Conservation (phyloP, 1,139 yeast genomes). For the Kurtzmaniella natalensis region DNA sequence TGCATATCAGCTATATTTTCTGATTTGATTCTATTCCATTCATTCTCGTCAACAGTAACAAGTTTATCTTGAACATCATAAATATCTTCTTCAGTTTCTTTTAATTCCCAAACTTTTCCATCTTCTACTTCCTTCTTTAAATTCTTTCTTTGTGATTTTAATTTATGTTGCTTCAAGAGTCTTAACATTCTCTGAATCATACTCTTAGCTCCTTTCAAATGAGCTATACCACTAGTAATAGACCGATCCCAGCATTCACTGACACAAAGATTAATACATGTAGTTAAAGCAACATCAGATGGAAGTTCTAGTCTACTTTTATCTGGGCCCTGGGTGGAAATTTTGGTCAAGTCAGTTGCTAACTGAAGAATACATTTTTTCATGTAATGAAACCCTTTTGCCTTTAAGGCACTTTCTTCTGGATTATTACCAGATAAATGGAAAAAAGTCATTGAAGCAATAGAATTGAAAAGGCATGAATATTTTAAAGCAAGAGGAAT, state of each 20-base stretch:
- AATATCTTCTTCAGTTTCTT: conserved; percentile 8
- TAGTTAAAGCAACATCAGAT: conserved; percentile 62
- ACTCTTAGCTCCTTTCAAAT: conserved; percentile 60
- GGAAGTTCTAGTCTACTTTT: conserved; percentile 34
- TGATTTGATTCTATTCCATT: conserved; percentile 29
- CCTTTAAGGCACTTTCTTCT: conserved; percentile 37
- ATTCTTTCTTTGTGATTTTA: conserved; percentile 7
- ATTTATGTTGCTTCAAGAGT: conserved; percentile 21
- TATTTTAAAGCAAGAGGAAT: conserved; percentile 52
- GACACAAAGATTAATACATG: conserved; percentile 58
- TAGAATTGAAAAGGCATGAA: conserved; percentile 55
- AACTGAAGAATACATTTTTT: conserved; percentile 54
- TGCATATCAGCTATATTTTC: conserved; percentile 9
- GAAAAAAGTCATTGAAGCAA: conserved; percentile 63
- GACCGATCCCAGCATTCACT: conserved; percentile 70
- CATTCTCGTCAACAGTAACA: conserved; percentile 30
- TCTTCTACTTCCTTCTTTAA: conserved; percentile 2
- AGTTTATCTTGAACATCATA: conserved; percentile 20
- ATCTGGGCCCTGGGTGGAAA: conserved; percentile 12
- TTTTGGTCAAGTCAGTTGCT: conserved; percentile 49
- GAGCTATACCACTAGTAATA: conserved; percentile 63
- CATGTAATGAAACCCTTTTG: conserved; percentile 56
- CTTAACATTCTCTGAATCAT: conserved; percentile 49
- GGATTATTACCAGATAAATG: conserved; percentile 49
- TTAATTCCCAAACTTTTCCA: conserved; percentile 9